Base-by-base conservation (phyloP, 495 filamentous ascomycete genomes). In the Penicillium chermesinum region DNA sequence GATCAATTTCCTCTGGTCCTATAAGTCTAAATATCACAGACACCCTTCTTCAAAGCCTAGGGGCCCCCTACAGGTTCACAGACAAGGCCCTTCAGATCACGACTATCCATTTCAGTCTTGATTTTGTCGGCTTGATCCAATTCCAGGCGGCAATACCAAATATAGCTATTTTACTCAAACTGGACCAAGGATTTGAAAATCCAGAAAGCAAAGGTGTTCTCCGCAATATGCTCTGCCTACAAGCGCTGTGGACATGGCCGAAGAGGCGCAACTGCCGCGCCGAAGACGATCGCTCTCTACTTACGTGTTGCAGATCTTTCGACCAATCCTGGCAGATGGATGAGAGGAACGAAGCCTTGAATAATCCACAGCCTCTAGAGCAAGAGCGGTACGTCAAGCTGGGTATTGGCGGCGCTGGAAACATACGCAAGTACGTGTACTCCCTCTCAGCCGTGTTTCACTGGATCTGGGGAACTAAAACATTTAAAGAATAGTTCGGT, bases 331-430 rank as follows among this genome's bases (percentile, higher is more conserved):
- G 52, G 49, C 38, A 58, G 8, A 38, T 43, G 35, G 18, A n/a
- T 20, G 19, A 47, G 21, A 12, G 46, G 44, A 7, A 3, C 7
- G 2, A 38, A 15, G 25, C 18, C 19, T n/a, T 20, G 22, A 19
- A 16, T 19, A 30, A 5, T 4, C 25, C 10, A 10, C 16, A 2
- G 20, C 36, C 10, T 43, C 41, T 2, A 43, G 37, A 16, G 0
- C 54, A 55, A 41, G 65, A 70, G 37, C 63, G 64, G 12, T 71
- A 64, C 42, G 54, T 67, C 1, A 54, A 62, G 19, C 57, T 64
- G 52, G 70, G 70, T 0, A 70, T 71, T 38, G 70, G 70, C 0
- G 70, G 70, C 18, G 63, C 58, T 33, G 70, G 68, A 12, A 73
- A 73, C 49, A 59, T 59, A 33, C 62, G 65, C 64, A 70, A 62